Conservation (phyloP, 1,284 basidiomycete genomes). For the Ganoderma multipileum region DNA sequence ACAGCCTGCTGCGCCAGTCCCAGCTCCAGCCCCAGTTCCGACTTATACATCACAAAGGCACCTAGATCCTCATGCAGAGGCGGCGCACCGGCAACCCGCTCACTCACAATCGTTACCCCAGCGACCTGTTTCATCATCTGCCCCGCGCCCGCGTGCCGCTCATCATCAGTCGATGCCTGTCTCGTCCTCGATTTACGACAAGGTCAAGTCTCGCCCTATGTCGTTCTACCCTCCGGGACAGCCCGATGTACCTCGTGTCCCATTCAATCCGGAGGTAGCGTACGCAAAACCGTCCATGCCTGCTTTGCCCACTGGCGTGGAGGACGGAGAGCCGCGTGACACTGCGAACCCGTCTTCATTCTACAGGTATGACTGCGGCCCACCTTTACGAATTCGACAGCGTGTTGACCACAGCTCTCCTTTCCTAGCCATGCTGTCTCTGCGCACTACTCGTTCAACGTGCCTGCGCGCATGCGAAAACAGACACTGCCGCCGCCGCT, state of each 20-base stretch:
- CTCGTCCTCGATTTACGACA: conserved; percentile 1
- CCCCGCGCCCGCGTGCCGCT: conserved; percentile 8
- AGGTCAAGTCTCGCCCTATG: conserved; percentile 9
- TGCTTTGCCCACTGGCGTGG: conserved; percentile 12
- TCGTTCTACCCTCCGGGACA: conserved; percentile 21
- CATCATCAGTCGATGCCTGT: conserved; percentile 14
- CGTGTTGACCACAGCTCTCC: conserved; percentile 3
- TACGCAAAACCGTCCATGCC: conserved; percentile 42
- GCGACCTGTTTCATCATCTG: conserved; percentile 3
- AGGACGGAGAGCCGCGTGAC: conserved; percentile 27
- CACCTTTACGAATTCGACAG: too few species aligned
- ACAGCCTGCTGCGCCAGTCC: background rate
- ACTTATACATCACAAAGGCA: background rate
- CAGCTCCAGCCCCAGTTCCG: background rate
- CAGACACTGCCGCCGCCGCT: conserved; percentile 6
- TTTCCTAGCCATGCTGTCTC: conserved; percentile 33
- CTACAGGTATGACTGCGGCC: conserved; percentile 55
- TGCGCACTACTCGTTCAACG: conserved; percentile 29
- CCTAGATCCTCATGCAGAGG: conserved; percentile 3
- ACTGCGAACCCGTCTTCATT: conserved; percentile 50
- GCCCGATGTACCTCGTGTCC: conserved; percentile 21
- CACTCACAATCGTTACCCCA: conserved; percentile 21
- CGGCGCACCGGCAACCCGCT: conserved; percentile 10
- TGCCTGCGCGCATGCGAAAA: conserved; percentile 22
- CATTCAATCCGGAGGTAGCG: conserved; percentile 56